Percentiles rank a stretch among this genome's conserved stretches.
Evolutionary conservation across 2,329 filamentous ascomycete genomes (phyloP).

Genomic region (Karstenula rhodostoma): DNA sequence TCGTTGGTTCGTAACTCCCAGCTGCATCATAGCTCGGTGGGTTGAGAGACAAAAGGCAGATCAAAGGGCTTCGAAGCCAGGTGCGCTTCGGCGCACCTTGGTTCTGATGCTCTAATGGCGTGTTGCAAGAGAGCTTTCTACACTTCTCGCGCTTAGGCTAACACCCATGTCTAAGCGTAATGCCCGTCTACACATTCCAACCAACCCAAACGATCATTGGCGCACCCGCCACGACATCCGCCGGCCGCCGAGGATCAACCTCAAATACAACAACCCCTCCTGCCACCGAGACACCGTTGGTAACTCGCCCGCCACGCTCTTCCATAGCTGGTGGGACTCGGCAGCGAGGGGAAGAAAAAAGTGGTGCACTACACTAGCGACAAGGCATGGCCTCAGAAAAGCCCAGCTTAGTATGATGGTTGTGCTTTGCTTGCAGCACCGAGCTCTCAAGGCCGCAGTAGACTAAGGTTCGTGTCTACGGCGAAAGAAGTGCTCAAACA

Average conservation of each 20-base stretch:
- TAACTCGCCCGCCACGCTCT: not conserved
- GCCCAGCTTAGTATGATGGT: not conserved
- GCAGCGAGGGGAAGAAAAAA: not conserved
- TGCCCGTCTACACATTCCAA: not conserved
- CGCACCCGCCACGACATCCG: not conserved
- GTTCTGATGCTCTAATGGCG: not conserved
- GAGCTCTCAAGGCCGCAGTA: not conserved
- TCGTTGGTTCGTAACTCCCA: no score
- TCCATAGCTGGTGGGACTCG: not conserved
- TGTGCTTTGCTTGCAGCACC: not conserved
- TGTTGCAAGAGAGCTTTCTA: no score
- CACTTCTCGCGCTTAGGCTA: no score
- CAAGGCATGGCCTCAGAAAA: not conserved
- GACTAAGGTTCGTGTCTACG: not conserved
- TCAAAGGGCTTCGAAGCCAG: no score
- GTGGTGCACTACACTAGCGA: not conserved
- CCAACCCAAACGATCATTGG: not conserved
- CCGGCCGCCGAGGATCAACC: not conserved
- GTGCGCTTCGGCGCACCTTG: not conserved
- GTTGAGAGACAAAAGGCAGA: no score
- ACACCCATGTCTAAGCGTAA: not conserved
- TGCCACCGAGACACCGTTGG: not conserved
- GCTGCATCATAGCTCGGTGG: no score
- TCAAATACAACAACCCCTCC: not conserved
- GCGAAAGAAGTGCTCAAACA: not conserved